Percentiles rank a stretch among this genome's conserved stretches.
Evolutionary conservation across 2,329 filamentous ascomycete genomes (phyloP).

Genomic region (Cladosporium sp.): DNA sequence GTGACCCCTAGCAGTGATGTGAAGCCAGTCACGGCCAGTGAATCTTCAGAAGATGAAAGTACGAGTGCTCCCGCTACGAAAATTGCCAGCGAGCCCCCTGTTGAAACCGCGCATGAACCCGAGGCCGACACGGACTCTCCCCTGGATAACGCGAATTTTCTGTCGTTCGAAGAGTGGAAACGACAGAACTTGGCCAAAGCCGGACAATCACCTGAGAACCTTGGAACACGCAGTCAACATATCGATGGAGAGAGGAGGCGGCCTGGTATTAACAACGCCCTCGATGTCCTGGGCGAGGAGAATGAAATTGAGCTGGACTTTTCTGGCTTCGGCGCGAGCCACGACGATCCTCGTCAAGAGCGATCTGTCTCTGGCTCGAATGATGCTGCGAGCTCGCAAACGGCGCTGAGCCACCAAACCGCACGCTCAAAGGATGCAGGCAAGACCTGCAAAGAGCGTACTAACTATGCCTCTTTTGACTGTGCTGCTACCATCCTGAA

Average conservation of each 20-base stretch:
- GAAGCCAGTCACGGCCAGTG: background rate
- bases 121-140: constrained; percentile 58
- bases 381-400: background rate
- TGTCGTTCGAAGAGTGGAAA: constrained; percentile 99
- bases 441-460: constrained; percentile 94
- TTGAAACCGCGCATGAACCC: constrained; percentile 27
- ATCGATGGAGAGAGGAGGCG: constrained; percentile 43
- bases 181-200: constrained; percentile 81
- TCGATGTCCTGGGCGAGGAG: constrained; percentile 80
- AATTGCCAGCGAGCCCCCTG: constrained; percentile 9
- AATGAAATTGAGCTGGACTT: constrained; percentile 76
- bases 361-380: background rate
- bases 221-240: constrained; percentile 44
- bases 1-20: background rate
- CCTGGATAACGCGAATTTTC: constrained; percentile 71
- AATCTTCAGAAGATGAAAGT: background rate
- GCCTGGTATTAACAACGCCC: constrained; percentile 56
- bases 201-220: constrained; percentile 68
- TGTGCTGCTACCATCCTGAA: constrained; percentile 91
- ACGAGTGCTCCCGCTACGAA: background rate
- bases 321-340: constrained; percentile 49
- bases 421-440: constrained; percentile 81
- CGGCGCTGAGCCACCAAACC: constrained; percentile 32
- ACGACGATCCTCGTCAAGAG: background rate
- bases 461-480: constrained; percentile 96